These are phyloP conservation scores for Cucumis sativus DNA, from an alignment of 306 rosid genomes.

Conservation along the genomic window Cucumber_9930_V3 NC_026658.2:23755001-23755500, in stretches of 20 bases:
- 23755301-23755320: slow-evolving; percentile 99
- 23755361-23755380: neutral
- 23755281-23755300: slow-evolving; percentile 99
- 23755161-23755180: slow-evolving; percentile 37
- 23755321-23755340: slow-evolving; percentile 19
- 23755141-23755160: neutral
- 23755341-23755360: neutral
- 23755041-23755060: slow-evolving; percentile 99
- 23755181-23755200: slow-evolving; percentile 99
- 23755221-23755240: slow-evolving; percentile 75
- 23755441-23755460: slow-evolving; percentile 1
- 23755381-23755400: neutral
- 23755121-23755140: neutral
- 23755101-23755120: neutral
- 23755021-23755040: slow-evolving; percentile 69
- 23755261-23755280: slow-evolving; percentile 97
- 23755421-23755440: neutral
- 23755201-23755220: slow-evolving; percentile 66
- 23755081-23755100: slow-evolving; percentile 31
- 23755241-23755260: slow-evolving; percentile 90
- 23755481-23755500: slow-evolving; percentile 99
- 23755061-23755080: slow-evolving; percentile 94
- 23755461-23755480: slow-evolving; percentile 90
- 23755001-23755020: slow-evolving; percentile 21
- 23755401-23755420: neutral